phyloP scores from a whole-genome alignment of 192 early-diverging fungal genomes.

The Linnemannia schmuckeri region DNA sequence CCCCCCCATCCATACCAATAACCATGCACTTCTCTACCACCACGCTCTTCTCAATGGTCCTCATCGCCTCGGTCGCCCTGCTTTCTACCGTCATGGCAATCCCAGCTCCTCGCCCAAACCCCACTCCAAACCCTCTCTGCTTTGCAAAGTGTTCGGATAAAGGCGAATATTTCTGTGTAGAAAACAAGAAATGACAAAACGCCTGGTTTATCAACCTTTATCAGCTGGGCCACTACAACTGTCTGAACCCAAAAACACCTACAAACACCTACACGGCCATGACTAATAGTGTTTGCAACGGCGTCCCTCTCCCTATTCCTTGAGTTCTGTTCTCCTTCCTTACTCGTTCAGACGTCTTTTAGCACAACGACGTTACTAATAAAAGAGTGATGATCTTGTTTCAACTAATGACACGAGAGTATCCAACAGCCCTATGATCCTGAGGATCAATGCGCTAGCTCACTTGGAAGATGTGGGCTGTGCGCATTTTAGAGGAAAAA shows the following conservation, averaged over 20 bases:
- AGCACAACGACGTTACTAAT: too few species aligned
- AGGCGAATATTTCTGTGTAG: background rate
- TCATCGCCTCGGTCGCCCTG: background rate
- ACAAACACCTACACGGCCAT: background rate
- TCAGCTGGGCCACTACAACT: background rate
- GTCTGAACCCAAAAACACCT: background rate
- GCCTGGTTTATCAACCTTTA: background rate
- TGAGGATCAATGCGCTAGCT: too few species aligned
- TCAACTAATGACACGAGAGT: too few species aligned
- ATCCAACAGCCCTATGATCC: too few species aligned
- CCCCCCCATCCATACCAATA: too few species aligned
- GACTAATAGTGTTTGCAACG: background rate
- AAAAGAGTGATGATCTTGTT: too few species aligned
- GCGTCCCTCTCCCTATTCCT: background rate
- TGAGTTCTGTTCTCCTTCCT: background rate
- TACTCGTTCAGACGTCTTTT: background rate
- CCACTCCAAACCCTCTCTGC: background rate
- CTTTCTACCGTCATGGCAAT: background rate
- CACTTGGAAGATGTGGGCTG: too few species aligned
- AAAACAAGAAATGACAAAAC: background rate
- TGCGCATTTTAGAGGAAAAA: too few species aligned
- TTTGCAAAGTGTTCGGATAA: background rate
- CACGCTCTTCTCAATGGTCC: background rate
- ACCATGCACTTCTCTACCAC: background rate
- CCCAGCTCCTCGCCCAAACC: background rate